Base-by-base conservation (phyloP, 2,329 filamentous ascomycete species). In the Fusarium drepaniforme region DNA sequence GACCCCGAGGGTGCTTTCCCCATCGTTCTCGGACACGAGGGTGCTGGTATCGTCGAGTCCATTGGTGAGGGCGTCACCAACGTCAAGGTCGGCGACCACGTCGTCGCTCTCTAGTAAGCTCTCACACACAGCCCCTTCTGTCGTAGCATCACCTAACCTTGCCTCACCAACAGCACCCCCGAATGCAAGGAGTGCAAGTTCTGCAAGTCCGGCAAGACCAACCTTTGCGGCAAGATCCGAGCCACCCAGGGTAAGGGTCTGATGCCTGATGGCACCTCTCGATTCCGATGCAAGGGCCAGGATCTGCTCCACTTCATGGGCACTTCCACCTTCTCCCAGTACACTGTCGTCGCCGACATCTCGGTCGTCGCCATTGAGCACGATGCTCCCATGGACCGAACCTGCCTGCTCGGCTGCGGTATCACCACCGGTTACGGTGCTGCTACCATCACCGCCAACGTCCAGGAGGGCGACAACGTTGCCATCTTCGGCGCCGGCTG, bases 171-270 rank as follows among this genome's bases (percentile, higher is more conserved):
- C 65, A 97, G 95, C 89, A 98, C 96, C 57, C 97, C 97, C 76
- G 96, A 98, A 88, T 98, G 97, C 88, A 89, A 91, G 78, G 96
- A 98, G 85, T 99, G 97, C 92, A 98, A 98, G 89, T 98, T 98
- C 90, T 99, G 97, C 93, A 97, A 95, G 86, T 98, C 96, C 49
- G 97, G 96, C 87, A 99, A 99, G 92, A 98, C 96, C 81, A 98
- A 98, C 87, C 93, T 98, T 69, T 98, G 96, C 87, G 97, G 97
- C 84, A 98, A 98, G 91, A 99, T 99, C 85, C 93, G 97, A 80
- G 94, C 95, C 56, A 98, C 97, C 53, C 97, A 99, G 87, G 97
- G 97, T 80, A 93, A 92, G 85, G 97, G 97, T 82, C 91, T 98
- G 78, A 98, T 99, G 96, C 97, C 97, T 68, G 97, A 99, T 84